These are phyloP conservation scores for Cryptococcus hybrid DNA, from an alignment of 1,284 basidiomycete genomes.

Conservation along the genomic window DNA sequence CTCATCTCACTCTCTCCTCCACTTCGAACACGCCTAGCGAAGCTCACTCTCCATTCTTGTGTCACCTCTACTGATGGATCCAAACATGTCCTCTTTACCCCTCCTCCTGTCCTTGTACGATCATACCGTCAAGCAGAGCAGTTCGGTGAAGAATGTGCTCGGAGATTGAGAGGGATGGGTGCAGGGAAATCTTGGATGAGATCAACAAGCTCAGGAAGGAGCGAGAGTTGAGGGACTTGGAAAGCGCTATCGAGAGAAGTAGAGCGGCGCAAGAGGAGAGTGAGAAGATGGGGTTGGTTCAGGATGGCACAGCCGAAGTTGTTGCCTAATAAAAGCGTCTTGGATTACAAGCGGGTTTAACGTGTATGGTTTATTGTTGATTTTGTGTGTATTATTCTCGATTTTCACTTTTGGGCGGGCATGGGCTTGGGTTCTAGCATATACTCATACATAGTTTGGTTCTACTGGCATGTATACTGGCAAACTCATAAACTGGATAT, in stretches of 20 bases:
- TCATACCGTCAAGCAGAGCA: constrained; percentile 62
- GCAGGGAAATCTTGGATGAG: constrained; percentile 74
- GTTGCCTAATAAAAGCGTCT: constrained; percentile 3
- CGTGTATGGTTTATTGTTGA: no score
- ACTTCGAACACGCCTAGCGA: constrained; percentile 33
- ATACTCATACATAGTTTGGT: no score
- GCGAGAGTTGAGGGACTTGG: constrained; percentile 56
- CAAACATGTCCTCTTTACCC: constrained; percentile 65
- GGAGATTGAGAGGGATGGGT: constrained; percentile 63
- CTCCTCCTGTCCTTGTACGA: constrained; percentile 58
- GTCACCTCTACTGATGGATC: constrained; percentile 75
- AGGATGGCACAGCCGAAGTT: constrained; percentile 8
- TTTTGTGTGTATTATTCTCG: no score
- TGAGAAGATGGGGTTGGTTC: constrained; percentile 8
- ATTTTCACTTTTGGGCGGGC: no score
- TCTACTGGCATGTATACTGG: no score
- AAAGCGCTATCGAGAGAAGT: constrained; percentile 28
- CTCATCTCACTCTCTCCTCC: constrained; percentile 20
- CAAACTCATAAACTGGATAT: no score
- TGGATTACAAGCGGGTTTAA: no score
- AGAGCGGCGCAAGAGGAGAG: constrained; percentile 6
- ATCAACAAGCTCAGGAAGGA: constrained; percentile 66
- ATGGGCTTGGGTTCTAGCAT: no score
- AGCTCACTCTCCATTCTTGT: constrained; percentile 67
- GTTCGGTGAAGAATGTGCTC: constrained; percentile 66